Evolutionary conservation across 2,329 filamentous ascomycete species (phyloP).

Genomic region (Apiospora saccharicola): DNA sequence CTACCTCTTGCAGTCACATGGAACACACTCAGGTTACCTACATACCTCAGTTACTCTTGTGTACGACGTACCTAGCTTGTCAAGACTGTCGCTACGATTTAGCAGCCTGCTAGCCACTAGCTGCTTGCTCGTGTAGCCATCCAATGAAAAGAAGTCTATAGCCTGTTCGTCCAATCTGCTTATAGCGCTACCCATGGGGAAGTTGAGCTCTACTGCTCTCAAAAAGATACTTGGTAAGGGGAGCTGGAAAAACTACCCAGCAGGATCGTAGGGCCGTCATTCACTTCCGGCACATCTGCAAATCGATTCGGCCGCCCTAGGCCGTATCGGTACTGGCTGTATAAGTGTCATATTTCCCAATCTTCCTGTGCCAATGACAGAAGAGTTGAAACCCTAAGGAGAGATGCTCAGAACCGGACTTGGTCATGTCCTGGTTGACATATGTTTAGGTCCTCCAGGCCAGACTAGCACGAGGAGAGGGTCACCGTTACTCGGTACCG

Average conservation of each 20-base stretch:
- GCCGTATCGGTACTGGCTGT: not conserved
- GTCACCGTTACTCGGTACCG: slow-evolving; percentile 11
- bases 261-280: not conserved
- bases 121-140: slow-evolving; percentile 1
- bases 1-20: not conserved
- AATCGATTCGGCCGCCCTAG: not conserved
- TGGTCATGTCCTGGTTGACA: not conserved
- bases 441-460: not conserved
- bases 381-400: not conserved
- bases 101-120: not conserved
- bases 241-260: no score
- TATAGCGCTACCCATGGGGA: not conserved
- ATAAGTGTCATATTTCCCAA: not conserved
- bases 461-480: not conserved
- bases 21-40: not conserved
- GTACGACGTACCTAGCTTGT: not conserved
- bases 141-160: not conserved
- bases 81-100: not conserved
- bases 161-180: not conserved
- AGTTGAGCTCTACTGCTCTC: no score
- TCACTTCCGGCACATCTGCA: not conserved
- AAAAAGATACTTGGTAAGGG: no score
- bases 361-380: not conserved
- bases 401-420: not conserved
- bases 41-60: not conserved